Evolutionary conservation across 2,329 filamentous ascomycete genomes (phyloP).

Genomic region (Xylaria sp.): DNA sequence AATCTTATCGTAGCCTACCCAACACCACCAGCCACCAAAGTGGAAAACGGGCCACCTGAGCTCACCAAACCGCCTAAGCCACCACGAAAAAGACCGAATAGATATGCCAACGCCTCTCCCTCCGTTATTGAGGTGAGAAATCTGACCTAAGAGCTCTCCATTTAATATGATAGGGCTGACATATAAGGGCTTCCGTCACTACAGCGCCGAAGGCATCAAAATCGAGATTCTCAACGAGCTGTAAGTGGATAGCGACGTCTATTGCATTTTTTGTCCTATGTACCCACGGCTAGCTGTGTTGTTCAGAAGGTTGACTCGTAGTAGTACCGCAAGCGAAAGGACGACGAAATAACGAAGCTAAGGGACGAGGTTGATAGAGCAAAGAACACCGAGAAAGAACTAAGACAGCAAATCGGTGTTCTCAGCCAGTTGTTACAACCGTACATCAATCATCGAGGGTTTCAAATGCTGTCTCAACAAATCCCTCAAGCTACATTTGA

Average conservation of each 20-base stretch:
- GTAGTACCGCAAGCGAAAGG: too few relatives aligned
- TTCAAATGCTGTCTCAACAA: too few relatives aligned
- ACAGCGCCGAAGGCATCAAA: slow-evolving; percentile 64
- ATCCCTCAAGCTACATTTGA: too few relatives aligned
- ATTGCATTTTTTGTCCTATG: too few relatives aligned
- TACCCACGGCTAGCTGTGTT: too few relatives aligned
- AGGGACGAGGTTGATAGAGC: too few relatives aligned
- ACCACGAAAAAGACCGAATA: slow-evolving; percentile 55
- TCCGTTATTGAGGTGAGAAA: slow-evolving; percentile 54
- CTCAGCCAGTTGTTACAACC: too few relatives aligned
- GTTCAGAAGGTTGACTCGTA: too few relatives aligned
- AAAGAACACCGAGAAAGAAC: too few relatives aligned
- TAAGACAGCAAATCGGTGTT: too few relatives aligned
- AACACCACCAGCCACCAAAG: neutral
- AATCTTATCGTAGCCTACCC: neutral
- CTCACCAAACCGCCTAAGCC: slow-evolving; percentile 25
- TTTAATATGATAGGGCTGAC: slow-evolving; percentile 18
- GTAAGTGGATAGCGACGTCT: slow-evolving; percentile 8
- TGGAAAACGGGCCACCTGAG: neutral
- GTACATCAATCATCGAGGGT: too few relatives aligned
- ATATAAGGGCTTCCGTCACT: neutral
- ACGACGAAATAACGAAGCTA: too few relatives aligned
- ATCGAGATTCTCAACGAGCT: slow-evolving; percentile 65
- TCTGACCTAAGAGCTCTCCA: neutral
- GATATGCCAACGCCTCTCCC: slow-evolving; percentile 59